Base-by-base conservation (phyloP, 257 asterid genomes). In the Salvia miltiorrhiza region DNA sequence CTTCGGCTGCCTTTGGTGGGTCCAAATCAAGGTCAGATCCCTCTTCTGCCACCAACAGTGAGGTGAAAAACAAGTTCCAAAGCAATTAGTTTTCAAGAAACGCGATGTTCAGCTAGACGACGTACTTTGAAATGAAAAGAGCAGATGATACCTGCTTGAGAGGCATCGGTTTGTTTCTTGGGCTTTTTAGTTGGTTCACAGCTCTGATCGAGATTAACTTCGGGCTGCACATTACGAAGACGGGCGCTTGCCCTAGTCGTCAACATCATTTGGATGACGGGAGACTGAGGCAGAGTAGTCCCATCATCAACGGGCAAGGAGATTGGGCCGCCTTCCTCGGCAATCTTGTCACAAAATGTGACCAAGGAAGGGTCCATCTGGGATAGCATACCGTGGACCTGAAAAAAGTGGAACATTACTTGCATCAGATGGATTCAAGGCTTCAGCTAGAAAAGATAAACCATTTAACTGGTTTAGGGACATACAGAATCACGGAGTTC, bases 361-460 rank as follows among this genome's bases (percentile, higher is more conserved):
- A 89, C 93, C 74, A 94, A 76, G 21, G 99, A 84, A 39, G 95
- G 95, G 70, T 94, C 99, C 87, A 94, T 85, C 81, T 94, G 99
- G 77, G 99, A 82, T 73, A 94, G 85, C 99, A 94, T 94, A 52
- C 98, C 98, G 47, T 89, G 95, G 74, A 94, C 98, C 99, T 94
- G 84, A 79, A 79, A 81, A 73, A 59, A 67, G 73, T 41, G 57
- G 75, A 57, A 72, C 14, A 35, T 13, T 28, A 44, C 21, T 67
- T 61, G 40, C 52, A 70, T 62, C 21, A 66, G 79, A 35, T 70
- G 62, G 33, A 55, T 58, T 62, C 48, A 47, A 69, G 50, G 71
- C 70, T 75, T 52, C 23, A 23, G 66, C 67, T 49, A 57, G 52
- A 54, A 55, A 64, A 47, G 52, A 61, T 73, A 48, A 54, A 3